phyloP scores from a whole-genome alignment of 371 early-diverging fungal species.

The Smittium mucronatum region DNA sequence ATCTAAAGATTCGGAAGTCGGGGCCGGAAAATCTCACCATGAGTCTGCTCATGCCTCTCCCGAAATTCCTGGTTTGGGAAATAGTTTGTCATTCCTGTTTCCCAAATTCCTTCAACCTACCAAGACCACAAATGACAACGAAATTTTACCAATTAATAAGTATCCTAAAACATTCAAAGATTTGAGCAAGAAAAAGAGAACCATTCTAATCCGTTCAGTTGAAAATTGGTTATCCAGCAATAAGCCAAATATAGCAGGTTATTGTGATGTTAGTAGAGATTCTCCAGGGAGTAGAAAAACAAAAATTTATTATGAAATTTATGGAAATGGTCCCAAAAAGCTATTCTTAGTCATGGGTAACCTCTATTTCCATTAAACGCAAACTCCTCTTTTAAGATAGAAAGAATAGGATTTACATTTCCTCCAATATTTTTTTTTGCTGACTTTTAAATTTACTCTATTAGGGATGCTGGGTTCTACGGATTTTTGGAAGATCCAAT shows the following conservation, averaged over 20 bases:
- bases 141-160: neutral
- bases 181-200: neutral
- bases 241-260: neutral
- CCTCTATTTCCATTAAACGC: slow-evolving; percentile 19
- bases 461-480: slow-evolving; percentile 30
- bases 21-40: no score
- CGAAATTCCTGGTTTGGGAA: no score
- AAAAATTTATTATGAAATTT: slow-evolving; percentile 49
- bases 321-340: slow-evolving; percentile 49
- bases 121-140: neutral
- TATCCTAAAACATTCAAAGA: neutral
- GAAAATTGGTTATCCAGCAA: neutral
- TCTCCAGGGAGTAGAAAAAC: neutral
- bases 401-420: neutral
- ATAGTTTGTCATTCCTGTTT: neutral
- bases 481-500: slow-evolving; percentile 37
- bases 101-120: neutral
- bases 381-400: neutral
- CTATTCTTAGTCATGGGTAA: slow-evolving; percentile 51
- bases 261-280: slow-evolving; percentile 10
- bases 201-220: neutral
- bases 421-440: slow-evolving; percentile 1
- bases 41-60: no score
- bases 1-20: no score
- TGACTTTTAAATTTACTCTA: neutral